Evolutionary conservation across 2,329 filamentous ascomycete genomes (phyloP), one percentile per base, ranked within the genome.

Genomic region (Hypoxylon sp.): DNA sequence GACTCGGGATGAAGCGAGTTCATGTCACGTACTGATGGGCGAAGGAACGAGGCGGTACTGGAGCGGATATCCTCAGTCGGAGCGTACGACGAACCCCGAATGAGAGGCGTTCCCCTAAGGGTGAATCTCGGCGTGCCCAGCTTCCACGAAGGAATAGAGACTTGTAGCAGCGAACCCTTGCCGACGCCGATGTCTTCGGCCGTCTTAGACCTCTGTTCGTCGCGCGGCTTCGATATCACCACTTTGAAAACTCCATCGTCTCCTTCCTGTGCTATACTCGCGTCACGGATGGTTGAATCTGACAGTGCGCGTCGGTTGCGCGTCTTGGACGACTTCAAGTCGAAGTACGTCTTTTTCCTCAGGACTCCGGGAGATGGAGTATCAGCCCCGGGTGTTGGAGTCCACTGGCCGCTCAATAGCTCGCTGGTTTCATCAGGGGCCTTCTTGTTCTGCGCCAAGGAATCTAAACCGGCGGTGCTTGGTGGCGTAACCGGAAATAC

Each of bases 101-200:
- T 80, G 61, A 91, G 83, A 2, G 91, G 87, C 2, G 89, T 92
- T 9, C 92, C 92, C 66, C 84, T 83, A 49, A 84, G 77, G 62
- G 89, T 94, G 74, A 97, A 96, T 56, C 87, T 85, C 15, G 92
- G 91, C 1, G 88, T 90, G 10, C 92, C 93, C 55, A 97, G 79
- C 64, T 88, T 88, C 81, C 93, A 96, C 54, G 90, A 88, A 29
- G 93, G 92, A 47, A 97, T 96, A 18, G 87, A 81, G 38, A 94
- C 83, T 65, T 92, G 85, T 47, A 96, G 79, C 29, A 86, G 76
- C 10, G 85, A 86, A 33, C 79, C 74, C 35, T 72, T 74, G 66
- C 10, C 71, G 63, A 64, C 80, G 27, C 27, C 76, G 38, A 82
- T 57, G 66, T 85, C 84, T 69, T 88, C 86, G 60, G 85, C 81